Evolutionary conservation across 2,329 filamentous ascomycete genomes (phyloP).

Genomic region (Eutypella sp.): DNA sequence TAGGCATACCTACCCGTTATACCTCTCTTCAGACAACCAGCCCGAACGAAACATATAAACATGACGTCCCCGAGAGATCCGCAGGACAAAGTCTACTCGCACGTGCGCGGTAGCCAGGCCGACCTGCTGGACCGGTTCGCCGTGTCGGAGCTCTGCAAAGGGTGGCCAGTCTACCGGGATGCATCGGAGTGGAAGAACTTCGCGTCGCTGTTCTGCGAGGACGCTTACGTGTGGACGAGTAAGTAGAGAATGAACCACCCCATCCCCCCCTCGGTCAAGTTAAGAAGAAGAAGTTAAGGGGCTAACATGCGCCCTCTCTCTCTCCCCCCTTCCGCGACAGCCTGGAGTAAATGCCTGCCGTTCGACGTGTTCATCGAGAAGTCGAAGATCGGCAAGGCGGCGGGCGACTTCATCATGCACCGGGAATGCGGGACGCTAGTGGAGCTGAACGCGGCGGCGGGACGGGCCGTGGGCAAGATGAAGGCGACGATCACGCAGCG

Average conservation of each 20-base stretch:
- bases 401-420: constrained; percentile 53
- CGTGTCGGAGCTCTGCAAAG: constrained; percentile 48
- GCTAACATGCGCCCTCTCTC: not conserved
- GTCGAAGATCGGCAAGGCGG: constrained; percentile 45
- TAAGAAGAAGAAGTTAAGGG: not conserved
- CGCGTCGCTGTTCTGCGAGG: constrained; percentile 40
- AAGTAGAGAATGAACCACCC: constrained; percentile 12
- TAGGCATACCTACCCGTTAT: too few relatives aligned
- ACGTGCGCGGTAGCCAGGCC: constrained; percentile 37
- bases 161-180: constrained; percentile 50
- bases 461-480: constrained; percentile 46
- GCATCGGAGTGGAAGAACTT: constrained; percentile 51
- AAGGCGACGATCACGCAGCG: constrained; percentile 51
- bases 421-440: constrained; percentile 45
- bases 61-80: constrained; percentile 26
- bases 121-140: constrained; percentile 40
- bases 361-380: constrained; percentile 44
- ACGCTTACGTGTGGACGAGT: constrained; percentile 48
- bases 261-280: not conserved
- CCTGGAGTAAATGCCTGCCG: constrained; percentile 39
- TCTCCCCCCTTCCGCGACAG: constrained; percentile 21
- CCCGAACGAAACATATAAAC: too few relatives aligned
- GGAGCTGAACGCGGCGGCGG: constrained; percentile 33
- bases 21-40: too few relatives aligned
- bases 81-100: constrained; percentile 31